phyloP scores from a whole-genome alignment of 163 green algal species.

The Volvox carteri region DNA sequence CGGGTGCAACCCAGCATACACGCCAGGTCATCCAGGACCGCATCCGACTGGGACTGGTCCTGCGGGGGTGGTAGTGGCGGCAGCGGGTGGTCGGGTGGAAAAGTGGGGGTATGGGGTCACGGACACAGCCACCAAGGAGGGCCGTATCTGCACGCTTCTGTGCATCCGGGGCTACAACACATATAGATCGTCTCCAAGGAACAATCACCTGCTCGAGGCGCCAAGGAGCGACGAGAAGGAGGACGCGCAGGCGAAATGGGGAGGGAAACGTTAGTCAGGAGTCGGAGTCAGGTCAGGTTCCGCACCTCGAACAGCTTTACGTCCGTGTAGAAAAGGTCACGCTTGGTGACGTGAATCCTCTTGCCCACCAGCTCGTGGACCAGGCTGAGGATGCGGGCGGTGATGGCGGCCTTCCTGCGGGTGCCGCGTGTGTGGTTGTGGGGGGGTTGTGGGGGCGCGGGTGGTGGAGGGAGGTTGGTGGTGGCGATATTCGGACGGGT shows the following conservation, averaged over 20 bases:
- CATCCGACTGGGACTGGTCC: constrained; percentile 91
- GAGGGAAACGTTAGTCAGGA: too few species aligned
- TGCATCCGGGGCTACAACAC: too few species aligned
- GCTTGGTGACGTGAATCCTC: constrained; percentile 97
- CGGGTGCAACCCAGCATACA: constrained; percentile 98
- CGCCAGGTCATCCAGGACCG: constrained; percentile 94
- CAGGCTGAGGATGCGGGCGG: constrained; percentile 89
- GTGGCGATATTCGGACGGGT: too few species aligned
- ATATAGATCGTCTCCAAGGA: too few species aligned
- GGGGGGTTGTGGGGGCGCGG: too few species aligned
- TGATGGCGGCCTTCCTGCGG: constrained; percentile 87
- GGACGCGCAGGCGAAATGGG: too few species aligned
- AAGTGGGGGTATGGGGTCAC: background rate
- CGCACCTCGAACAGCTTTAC: constrained; percentile 95
- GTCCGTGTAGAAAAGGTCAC: constrained; percentile 99
- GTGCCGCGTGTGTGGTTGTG: constrained; percentile 8
- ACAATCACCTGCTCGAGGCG: too few species aligned
- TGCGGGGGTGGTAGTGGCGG: constrained; percentile 53
- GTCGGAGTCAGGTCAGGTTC: too few species aligned
- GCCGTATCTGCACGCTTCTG: too few species aligned
- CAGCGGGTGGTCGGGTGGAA: background rate
- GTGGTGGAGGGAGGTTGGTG: too few species aligned
- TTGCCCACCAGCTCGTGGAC: constrained; percentile 96
- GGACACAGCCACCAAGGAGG: background rate
- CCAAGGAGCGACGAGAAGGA: too few species aligned